Percentiles rank a stretch among this genome's conserved stretches.
Evolutionary conservation across 164 flowering plant genomes (phyloP).

Genomic region (Stephania cephalantha): DNA sequence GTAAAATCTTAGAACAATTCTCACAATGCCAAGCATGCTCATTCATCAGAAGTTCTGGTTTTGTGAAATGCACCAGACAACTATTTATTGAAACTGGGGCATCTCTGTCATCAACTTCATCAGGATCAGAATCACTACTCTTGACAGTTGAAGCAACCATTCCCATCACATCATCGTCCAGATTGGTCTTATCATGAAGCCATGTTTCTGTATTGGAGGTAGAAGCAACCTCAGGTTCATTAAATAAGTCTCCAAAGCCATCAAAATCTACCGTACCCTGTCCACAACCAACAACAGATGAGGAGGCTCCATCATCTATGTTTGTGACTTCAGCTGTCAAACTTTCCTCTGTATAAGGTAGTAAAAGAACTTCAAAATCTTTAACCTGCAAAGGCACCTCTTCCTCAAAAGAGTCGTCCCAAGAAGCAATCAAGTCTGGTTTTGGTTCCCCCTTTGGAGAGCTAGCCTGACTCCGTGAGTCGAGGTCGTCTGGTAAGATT

Average conservation of each 20-base stretch:
- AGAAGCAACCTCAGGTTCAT: conserved; percentile 61
- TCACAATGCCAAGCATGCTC: conserved; percentile 97
- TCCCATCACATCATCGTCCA: conserved; percentile 26
- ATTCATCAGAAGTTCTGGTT: conserved; percentile 70
- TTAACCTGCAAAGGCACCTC: conserved; percentile 48
- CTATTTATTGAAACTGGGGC: conserved; percentile 78
- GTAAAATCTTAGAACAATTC: conserved; percentile 55
- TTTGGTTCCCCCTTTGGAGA: conserved; percentile 19
- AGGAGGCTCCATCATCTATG: conserved; percentile 43
- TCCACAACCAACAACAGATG: conserved; percentile 27
- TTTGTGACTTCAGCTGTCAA: conserved; percentile 13
- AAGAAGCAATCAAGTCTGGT: conserved; percentile 17
- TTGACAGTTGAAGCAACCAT: conserved; percentile 34
- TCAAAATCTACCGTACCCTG: conserved; percentile 55
- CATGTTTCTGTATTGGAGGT: conserved; percentile 29
- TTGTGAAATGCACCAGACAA: conserved; percentile 67
- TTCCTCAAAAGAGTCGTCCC: conserved; percentile 23
- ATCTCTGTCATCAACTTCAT: conserved; percentile 74
- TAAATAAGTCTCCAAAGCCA: conserved; percentile 76
- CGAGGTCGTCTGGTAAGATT: conserved; percentile 6
- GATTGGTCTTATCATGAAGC: conserved; percentile 19
- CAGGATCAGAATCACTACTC: conserved; percentile 78
- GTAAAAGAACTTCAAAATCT: conserved; percentile 52
- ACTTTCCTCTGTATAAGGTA: conserved; percentile 61
- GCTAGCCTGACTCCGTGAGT: background rate